phyloP scores from a whole-genome alignment of 192 early-diverging fungal genomes.

The Gryganskiella cystojenkinii region DNA sequence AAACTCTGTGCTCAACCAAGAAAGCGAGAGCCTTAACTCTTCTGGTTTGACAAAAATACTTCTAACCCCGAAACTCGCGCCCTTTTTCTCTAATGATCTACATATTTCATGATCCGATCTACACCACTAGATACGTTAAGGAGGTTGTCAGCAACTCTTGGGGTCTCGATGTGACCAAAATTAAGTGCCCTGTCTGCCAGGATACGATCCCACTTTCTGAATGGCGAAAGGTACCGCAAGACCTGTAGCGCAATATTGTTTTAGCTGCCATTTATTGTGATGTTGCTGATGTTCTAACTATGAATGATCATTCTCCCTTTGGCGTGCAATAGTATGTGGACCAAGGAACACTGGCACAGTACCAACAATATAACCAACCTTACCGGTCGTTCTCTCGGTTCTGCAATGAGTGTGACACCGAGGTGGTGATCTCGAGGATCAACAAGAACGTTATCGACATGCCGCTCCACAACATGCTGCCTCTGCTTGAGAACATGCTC shows the following conservation, averaged over 20 bases:
- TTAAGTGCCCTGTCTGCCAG: conserved; percentile 69
- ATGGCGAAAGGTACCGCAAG: conserved; percentile 56
- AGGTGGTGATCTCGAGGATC: conserved; percentile 53
- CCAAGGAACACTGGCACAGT: conserved; percentile 50
- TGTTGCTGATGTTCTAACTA: too few species aligned
- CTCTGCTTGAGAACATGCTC: conserved; percentile 15
- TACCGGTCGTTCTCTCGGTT: conserved; percentile 62
- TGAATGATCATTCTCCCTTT: too few species aligned
- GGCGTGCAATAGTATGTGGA: conserved; percentile 63
- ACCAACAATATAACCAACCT: conserved; percentile 65
- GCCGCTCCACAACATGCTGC: conserved; percentile 15
- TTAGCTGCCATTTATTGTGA: background rate
- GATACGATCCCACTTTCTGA: conserved; percentile 58
- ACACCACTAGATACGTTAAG: conserved; percentile 56
- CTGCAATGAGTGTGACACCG: conserved; percentile 61
- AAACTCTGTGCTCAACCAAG: too few species aligned
- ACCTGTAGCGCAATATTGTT: background rate
- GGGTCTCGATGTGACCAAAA: conserved; percentile 66
- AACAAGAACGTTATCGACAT: conserved; percentile 6
- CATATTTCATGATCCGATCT: background rate
- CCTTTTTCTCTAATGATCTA: background rate
- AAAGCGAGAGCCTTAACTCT: too few species aligned
- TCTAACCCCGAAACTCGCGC: background rate
- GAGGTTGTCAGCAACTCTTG: conserved; percentile 68
- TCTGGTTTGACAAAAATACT: too few species aligned